Evolutionary conservation across 1,284 basidiomycete species (phyloP), one percentile per base, ranked within the genome.

Genomic region (Polyporus tsugae): DNA sequence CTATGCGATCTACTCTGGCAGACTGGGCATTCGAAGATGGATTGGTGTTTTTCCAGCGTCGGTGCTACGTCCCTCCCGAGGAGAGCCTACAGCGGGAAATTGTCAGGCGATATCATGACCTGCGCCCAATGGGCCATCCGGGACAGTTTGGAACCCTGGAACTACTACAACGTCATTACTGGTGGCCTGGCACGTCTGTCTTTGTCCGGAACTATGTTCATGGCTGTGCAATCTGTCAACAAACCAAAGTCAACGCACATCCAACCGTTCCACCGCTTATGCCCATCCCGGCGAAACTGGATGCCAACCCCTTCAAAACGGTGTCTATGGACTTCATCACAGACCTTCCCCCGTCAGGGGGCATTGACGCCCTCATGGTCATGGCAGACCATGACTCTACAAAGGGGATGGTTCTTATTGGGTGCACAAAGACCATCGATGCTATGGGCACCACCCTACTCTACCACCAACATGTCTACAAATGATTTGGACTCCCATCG

Each of bases 321-420:
- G 74, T 82, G 9, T 76, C 77, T 0, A 72, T 80, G 15, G 80
- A 84, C 65, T 76, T 83, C 64, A 82, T 85, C 65, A 75, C 74
- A 0, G 71, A 77, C 6, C 74, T 85, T 0, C 83, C 81, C 0
- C 49, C 66, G 4, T 79, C 74, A 0, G 29, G 78, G 15, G 83
- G 81, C 0, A 79, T 72, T 41, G 73, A 86, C 64, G 58, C 74
- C 0, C 80, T 87, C 41, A 63, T 84, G 0, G 79, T 81, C 0
- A 65, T 84, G 0, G 78, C 83, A 0, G 80, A 85, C 66, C 65
- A 71, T 42, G 60, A 59, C 39, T 15, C 41, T 46, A 59, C 71
- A 0, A 76, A 83, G 10, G 80, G 76, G 84, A 82, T 73, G 65
- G 70, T 68, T 70, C 67, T 25, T 63, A 75, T 59, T 71, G 81